These are phyloP conservation scores for Microbotryomycetes sp. DNA, from an alignment of 1,284 basidiomycete species.

Conservation along the genomic window DNA sequence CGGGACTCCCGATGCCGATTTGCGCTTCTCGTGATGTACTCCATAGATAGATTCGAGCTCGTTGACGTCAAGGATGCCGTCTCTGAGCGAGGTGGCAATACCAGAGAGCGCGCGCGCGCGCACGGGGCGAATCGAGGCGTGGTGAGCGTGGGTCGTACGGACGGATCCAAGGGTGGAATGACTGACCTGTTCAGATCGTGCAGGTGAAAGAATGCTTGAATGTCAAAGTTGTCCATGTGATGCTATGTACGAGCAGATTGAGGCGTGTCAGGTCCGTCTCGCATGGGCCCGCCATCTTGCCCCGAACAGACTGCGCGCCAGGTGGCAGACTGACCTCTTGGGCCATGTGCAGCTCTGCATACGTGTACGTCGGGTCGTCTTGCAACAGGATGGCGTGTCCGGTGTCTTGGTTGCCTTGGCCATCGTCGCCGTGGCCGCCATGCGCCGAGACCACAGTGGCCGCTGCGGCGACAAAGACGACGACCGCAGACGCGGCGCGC, in stretches of 20 bases:
- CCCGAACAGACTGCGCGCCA: not conserved
- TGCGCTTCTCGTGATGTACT: slow-evolving; percentile 87
- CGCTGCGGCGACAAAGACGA: not conserved
- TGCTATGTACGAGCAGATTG: slow-evolving; percentile 4
- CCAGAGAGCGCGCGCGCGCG: not conserved
- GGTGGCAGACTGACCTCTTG: slow-evolving; percentile 23
- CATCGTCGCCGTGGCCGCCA: slow-evolving; percentile 1
- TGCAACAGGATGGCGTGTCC: slow-evolving; percentile 4
- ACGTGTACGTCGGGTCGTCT: slow-evolving; percentile 14
- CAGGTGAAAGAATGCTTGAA: slow-evolving; percentile 36
- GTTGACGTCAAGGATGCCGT: slow-evolving; percentile 46
- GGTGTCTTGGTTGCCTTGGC: no score
- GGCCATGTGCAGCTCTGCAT: slow-evolving; percentile 34
- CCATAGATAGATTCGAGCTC: slow-evolving; percentile 52
- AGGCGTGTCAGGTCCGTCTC: not conserved
- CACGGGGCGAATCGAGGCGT: no score
- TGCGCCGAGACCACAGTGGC: not conserved
- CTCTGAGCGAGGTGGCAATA: slow-evolving; percentile 9
- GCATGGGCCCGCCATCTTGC: not conserved
- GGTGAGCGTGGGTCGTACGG: no score
- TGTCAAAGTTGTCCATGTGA: slow-evolving; percentile 33
- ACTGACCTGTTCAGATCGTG: slow-evolving; percentile 35
- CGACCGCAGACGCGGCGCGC: no score
- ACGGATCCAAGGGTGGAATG: no score
- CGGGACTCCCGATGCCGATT: slow-evolving; percentile 68